These are phyloP conservation scores for Xerocomellus amylosporus DNA, from an alignment of 768 basidiomycete genomes.

Conservation along the genomic window DNA sequence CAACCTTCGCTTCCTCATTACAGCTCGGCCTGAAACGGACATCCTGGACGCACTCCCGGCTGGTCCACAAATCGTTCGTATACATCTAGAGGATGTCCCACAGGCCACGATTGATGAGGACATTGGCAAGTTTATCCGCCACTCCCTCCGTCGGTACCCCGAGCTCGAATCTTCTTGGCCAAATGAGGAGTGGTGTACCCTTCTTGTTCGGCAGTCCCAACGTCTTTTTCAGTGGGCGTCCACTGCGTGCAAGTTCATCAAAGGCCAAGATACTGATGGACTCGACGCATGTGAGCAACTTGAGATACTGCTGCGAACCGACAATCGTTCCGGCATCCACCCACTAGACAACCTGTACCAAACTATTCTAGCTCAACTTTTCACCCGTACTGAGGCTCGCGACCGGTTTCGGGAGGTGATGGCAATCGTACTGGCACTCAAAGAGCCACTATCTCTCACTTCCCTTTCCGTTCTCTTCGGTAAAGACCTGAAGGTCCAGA, in stretches of 20 bases:
- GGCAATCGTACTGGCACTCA: conserved; percentile 7
- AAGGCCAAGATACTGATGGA: conserved; percentile 12
- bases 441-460: conserved; percentile 10
- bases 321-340: background rate
- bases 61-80: conserved; percentile 1
- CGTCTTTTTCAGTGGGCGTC: conserved; percentile 32
- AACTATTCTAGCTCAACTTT: conserved; percentile 11
- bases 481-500: background rate
- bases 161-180: conserved; percentile 11
- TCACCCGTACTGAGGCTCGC: background rate
- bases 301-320: conserved; percentile 1
- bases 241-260: conserved; percentile 8
- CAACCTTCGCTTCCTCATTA: too few relatives aligned
- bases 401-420: conserved; percentile 11
- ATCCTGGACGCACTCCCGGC: background rate
- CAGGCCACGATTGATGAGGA: conserved; percentile 4
- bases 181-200: conserved; percentile 14
- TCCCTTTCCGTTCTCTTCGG: conserved; percentile 9
- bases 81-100: conserved; percentile 3
- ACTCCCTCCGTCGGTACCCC: background rate
- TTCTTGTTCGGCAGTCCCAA: conserved; percentile 21
- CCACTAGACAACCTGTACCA: conserved; percentile 8
- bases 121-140: conserved; percentile 6
- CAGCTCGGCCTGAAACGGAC: too few relatives aligned
- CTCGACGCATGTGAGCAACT: conserved; percentile 1